Percentiles rank a stretch among this genome's conserved stretches.
Evolutionary conservation across 257 asterid genomes (phyloP).

Genomic region (Plantago ovata): DNA sequence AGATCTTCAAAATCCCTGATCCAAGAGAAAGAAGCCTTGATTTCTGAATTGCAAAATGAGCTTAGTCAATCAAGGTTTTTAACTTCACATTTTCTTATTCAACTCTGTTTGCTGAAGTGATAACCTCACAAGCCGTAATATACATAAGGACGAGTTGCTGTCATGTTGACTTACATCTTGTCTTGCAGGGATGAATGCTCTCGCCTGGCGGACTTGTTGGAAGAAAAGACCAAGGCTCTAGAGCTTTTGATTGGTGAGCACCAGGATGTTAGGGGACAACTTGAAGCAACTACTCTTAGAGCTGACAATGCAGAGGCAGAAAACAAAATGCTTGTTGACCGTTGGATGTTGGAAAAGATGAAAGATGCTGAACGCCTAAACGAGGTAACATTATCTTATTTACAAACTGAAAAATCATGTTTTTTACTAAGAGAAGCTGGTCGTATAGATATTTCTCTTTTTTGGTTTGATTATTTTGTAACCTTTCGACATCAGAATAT

Average conservation of each 20-base stretch:
- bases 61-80: slow-evolving; percentile 69
- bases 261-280: slow-evolving; percentile 61
- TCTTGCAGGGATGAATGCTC: slow-evolving; percentile 79
- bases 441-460: too few species aligned
- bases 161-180: slow-evolving; percentile 10
- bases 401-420: too few species aligned
- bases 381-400: slow-evolving; percentile 46
- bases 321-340: slow-evolving; percentile 79
- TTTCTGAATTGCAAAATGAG: slow-evolving; percentile 63
- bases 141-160: slow-evolving; percentile 9
- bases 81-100: slow-evolving; percentile 3
- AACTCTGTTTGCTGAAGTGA: neutral
- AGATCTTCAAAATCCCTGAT: slow-evolving; percentile 64
- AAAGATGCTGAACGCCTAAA: slow-evolving; percentile 90
- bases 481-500: too few species aligned
- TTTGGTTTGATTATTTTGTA: too few species aligned
- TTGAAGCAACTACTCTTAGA: slow-evolving; percentile 57
- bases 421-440: too few species aligned
- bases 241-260: slow-evolving; percentile 80
- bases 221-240: slow-evolving; percentile 80
- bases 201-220: slow-evolving; percentile 49
- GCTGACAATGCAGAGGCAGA: slow-evolving; percentile 74
- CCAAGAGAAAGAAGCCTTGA: slow-evolving; percentile 69
- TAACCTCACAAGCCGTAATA: neutral
- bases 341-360: slow-evolving; percentile 92